Base-by-base conservation (phyloP, 208 protist species). In the Leishmania gerbilli region DNA sequence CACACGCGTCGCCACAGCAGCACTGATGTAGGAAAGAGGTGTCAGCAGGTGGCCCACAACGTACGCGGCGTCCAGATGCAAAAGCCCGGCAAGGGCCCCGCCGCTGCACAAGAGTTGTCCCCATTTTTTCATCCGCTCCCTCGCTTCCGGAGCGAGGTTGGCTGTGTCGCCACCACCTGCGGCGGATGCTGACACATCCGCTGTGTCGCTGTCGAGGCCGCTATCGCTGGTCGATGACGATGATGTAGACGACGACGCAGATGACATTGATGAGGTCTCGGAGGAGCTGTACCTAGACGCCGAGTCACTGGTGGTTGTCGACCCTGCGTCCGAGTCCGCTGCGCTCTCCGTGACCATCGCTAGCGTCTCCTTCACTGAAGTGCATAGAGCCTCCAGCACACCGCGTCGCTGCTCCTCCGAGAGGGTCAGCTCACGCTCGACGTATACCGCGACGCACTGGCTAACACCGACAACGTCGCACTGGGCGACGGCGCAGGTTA, bases 1-100 rank as follows among this genome's bases (percentile, higher is more conserved):
- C n/a, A 96, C 71, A 27, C 77, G 75, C 13, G 95, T 92, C 1
- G 92, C 83, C 13, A 97, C 77, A n/a, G 89, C 89, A 27, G 87
- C 89, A 7, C 87, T 83, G 9, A 91, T 74, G 15, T 82, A 76
- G n/a, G 87, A 90, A 0, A 97, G 27, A 42, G 68, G 71, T 5
- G 42, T 77, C 37, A 82, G 76, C 31, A 80, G 89, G 5, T 80
- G 69, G 40, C 65, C 74, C 11, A 76, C 68, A 17, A 95, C 40
- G 72, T 85, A 79, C 15, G 82, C 79, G 7, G 76, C 64, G 27
- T 65, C 81, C 0, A 93, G 79, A 1, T 51, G 60, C 34, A 97
- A 80, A 15, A 95, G 76, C 2, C 47, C 11, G 1, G 87, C 79
- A 0, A 97, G 86, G 11, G 49, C 67, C 19, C 71, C 68, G 31